These are phyloP conservation scores for Pichia phayaonensis DNA, from an alignment of 805 yeast species.

Conservation along the genomic window DNA sequence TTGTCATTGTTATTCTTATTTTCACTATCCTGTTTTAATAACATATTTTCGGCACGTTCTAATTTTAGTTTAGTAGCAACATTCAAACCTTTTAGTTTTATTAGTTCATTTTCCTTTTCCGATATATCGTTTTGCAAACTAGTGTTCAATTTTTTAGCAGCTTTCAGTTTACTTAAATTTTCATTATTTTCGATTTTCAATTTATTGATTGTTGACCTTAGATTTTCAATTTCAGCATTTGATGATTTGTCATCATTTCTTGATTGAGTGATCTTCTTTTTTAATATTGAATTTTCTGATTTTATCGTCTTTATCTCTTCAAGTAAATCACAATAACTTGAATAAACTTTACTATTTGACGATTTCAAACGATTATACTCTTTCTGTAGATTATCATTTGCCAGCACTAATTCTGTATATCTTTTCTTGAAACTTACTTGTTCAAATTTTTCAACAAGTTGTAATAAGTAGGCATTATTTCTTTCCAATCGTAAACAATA, in stretches of 20 bases:
- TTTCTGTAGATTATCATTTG: conserved; percentile 2
- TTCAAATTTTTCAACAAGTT: conserved; percentile 14
- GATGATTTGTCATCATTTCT: background rate
- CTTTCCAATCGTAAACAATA: conserved; percentile 14
- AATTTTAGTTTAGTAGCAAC: conserved; percentile 6
- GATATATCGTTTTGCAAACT: background rate
- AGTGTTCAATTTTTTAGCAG: background rate
- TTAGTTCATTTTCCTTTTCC: conserved; percentile 5
- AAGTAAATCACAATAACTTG: conserved; percentile 20
- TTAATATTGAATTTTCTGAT: background rate
- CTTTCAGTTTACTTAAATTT: background rate
- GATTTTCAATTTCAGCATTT: background rate
- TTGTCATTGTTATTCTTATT: background rate
- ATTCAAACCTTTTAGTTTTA: conserved; percentile 1
- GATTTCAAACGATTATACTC: conserved; percentile 18
- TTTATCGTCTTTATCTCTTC: conserved; percentile 8
- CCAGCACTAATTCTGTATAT: conserved; percentile 5
- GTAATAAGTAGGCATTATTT: conserved; percentile 11
- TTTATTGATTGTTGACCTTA: background rate
- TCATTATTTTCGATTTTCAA: conserved; percentile 2
- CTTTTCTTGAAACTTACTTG: conserved; percentile 17
- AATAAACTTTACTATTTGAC: conserved; percentile 19
- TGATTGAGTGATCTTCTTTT: background rate
- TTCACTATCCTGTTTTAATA: background rate
- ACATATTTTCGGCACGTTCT: conserved; percentile 4